Conservation (phyloP, 495 filamentous ascomycete species). For the Aspergillus ostianus region DNA sequence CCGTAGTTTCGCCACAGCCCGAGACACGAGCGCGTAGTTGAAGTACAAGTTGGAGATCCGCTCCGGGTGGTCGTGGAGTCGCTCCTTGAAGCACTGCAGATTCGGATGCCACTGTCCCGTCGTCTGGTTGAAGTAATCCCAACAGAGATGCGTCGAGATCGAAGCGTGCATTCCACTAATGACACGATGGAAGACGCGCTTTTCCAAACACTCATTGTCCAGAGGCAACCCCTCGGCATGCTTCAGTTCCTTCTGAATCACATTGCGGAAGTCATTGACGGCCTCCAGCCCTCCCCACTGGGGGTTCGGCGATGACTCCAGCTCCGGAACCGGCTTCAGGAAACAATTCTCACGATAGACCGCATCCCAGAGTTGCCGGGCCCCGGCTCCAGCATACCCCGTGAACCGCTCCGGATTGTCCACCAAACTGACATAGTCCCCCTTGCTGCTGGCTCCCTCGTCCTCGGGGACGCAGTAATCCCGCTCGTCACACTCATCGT, state of each 20-base stretch:
- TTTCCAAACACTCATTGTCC: slow-evolving; percentile 93
- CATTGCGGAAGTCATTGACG: slow-evolving; percentile 76
- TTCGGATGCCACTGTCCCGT: slow-evolving; percentile 95
- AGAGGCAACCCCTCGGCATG: slow-evolving; percentile 65
- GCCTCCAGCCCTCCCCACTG: slow-evolving; percentile 55
- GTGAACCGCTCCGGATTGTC: slow-evolving; percentile 96
- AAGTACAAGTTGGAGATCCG: slow-evolving; percentile 97
- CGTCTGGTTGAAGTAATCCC: slow-evolving; percentile 93
- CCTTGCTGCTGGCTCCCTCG: slow-evolving; percentile 79
- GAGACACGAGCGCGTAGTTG: slow-evolving; percentile 91
- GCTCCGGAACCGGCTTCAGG: slow-evolving; percentile 57
- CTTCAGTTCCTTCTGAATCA: slow-evolving; percentile 70
- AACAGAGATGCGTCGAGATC: slow-evolving; percentile 94
- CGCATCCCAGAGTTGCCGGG: slow-evolving; percentile 89
- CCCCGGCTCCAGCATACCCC: slow-evolving; percentile 80
- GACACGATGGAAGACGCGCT: slow-evolving; percentile 93
- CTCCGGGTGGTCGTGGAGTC: slow-evolving; percentile 80
- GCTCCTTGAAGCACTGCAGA: slow-evolving; percentile 79
- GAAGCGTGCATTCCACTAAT: slow-evolving; percentile 97
- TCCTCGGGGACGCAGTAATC: slow-evolving; percentile 98
- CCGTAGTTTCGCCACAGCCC: slow-evolving; percentile 87
- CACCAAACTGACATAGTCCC: slow-evolving; percentile 92
- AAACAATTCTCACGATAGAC: slow-evolving; percentile 99
- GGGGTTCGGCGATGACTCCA: slow-evolving; percentile 29
- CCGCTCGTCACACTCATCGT: slow-evolving; percentile 95